These are phyloP conservation scores for Pulveroboletus sp. DNA, from an alignment of 768 basidiomycete genomes.

Conservation along the genomic window DNA sequence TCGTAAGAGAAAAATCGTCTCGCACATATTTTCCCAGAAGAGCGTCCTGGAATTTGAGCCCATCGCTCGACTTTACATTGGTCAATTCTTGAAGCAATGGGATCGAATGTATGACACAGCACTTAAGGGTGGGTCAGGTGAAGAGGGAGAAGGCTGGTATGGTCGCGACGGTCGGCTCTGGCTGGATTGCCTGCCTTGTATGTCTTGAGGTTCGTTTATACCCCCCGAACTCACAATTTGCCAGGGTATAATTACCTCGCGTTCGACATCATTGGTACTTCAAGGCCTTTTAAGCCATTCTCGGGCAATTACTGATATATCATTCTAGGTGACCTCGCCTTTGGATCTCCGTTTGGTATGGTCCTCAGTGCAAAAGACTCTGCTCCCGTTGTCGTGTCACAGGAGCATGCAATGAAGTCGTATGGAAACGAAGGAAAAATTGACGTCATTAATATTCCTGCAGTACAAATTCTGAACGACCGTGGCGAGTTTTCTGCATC, in stretches of 20 bases:
- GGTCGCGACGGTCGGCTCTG: constrained; percentile 61
- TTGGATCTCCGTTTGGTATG: constrained; percentile 90
- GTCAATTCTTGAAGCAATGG: constrained; percentile 65
- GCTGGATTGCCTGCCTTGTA: constrained; percentile 72
- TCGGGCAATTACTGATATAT: not conserved
- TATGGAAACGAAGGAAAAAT: constrained; percentile 44
- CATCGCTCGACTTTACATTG: constrained; percentile 59
- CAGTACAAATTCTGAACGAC: constrained; percentile 80
- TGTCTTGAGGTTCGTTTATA: constrained; percentile 18
- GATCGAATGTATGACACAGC: constrained; percentile 60
- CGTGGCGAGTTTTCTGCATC: constrained; percentile 85
- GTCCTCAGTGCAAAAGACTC: constrained; percentile 66
- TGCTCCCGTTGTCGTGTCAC: constrained; percentile 60
- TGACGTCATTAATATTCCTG: constrained; percentile 63
- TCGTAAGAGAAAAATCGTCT: constrained; percentile 88
- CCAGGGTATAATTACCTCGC: constrained; percentile 59
- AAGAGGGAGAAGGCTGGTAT: constrained; percentile 61
- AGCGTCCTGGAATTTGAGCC: constrained; percentile 84
- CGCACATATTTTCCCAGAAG: constrained; percentile 81
- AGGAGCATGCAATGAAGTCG: constrained; percentile 48
- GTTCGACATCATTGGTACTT: constrained; percentile 68
- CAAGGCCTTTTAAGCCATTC: not conserved
- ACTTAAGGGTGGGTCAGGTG: constrained; percentile 49
- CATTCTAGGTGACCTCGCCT: constrained; percentile 59
- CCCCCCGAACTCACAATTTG: constrained; percentile 6